Conservation (phyloP, 257 asterid genomes). For the Buddleja alternifolia region DNA sequence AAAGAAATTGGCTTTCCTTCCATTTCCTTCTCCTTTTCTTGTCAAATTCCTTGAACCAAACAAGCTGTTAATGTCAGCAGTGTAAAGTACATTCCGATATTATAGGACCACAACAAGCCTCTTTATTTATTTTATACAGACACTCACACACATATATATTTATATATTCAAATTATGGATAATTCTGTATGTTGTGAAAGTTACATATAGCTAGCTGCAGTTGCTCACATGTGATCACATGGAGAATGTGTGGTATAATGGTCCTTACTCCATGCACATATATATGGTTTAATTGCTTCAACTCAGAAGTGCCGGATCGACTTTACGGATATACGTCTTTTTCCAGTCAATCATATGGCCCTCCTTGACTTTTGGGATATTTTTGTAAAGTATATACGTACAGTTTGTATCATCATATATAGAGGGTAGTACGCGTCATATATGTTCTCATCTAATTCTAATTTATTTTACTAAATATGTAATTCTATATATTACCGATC, state of each 20-base stretch:
- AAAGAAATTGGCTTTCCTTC: too few species aligned
- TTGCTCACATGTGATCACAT: constrained; percentile 57
- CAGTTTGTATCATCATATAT: too few species aligned
- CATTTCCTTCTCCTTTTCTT: too few species aligned
- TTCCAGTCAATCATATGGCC: constrained; percentile 22
- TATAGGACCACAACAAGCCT: constrained; percentile 39
- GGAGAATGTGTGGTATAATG: constrained; percentile 49
- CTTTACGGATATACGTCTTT: constrained; percentile 23
- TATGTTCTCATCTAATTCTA: too few species aligned
- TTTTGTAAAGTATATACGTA: constrained; percentile 16
- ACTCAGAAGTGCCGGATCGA: constrained; percentile 16
- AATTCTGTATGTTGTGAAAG: background rate
- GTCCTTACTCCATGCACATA: constrained; percentile 40
- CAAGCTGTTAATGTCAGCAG: background rate
- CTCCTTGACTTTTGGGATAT: constrained; percentile 21
- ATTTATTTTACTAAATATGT: too few species aligned
- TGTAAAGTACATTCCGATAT: constrained; percentile 16
- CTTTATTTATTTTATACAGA: background rate
- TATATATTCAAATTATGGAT: background rate
- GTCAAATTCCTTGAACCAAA: too few species aligned
- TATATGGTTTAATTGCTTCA: constrained; percentile 9
- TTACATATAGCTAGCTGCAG: background rate
- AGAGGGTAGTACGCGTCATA: too few species aligned
- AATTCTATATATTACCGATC: too few species aligned
- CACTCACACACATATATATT: too few species aligned